Evolutionary conservation across 2,329 filamentous ascomycete species (phyloP).

Genomic region (Neofusicoccum laricinum): DNA sequence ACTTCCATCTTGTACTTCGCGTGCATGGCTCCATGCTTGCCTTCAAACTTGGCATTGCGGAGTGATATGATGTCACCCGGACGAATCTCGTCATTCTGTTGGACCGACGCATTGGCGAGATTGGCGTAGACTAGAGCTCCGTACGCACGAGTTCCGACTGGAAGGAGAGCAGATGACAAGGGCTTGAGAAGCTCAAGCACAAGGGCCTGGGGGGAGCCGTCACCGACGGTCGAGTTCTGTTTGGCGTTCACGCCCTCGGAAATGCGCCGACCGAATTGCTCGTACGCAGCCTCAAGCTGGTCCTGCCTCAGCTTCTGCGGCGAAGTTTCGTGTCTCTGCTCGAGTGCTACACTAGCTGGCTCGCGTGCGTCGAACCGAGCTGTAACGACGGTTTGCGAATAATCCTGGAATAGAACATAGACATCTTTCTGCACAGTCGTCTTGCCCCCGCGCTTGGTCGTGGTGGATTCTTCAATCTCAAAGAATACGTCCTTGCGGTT

Average conservation of each 20-base stretch:
- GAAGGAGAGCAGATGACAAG: conserved; percentile 69
- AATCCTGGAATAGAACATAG: conserved; percentile 89
- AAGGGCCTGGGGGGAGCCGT: conserved; percentile 76
- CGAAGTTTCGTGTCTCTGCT: conserved; percentile 83
- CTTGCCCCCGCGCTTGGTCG: conserved; percentile 67
- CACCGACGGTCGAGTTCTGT: conserved; percentile 77
- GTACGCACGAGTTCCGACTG: conserved; percentile 85
- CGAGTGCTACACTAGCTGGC: conserved; percentile 67
- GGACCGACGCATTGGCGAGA: conserved; percentile 86
- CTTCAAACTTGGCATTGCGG: conserved; percentile 90
- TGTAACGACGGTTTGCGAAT: conserved; percentile 88
- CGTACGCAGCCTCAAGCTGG: conserved; percentile 83
- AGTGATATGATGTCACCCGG: conserved; percentile 90
- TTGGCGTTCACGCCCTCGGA: conserved; percentile 66
- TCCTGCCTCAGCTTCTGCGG: conserved; percentile 83
- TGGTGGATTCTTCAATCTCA: conserved; percentile 75
- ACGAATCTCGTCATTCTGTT: conserved; percentile 89
- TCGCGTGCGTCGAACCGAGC: conserved; percentile 75
- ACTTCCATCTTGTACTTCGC: conserved; percentile 89
- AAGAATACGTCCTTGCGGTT: conserved; percentile 78
- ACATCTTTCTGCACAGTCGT: conserved; percentile 74
- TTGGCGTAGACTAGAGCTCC: conserved; percentile 93
- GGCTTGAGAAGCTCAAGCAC: conserved; percentile 76
- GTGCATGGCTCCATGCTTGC: conserved; percentile 92
- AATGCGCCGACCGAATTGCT: conserved; percentile 76